Base-by-base conservation (phyloP, 768 basidiomycete genomes). In the Lactarius akahatsu region DNA sequence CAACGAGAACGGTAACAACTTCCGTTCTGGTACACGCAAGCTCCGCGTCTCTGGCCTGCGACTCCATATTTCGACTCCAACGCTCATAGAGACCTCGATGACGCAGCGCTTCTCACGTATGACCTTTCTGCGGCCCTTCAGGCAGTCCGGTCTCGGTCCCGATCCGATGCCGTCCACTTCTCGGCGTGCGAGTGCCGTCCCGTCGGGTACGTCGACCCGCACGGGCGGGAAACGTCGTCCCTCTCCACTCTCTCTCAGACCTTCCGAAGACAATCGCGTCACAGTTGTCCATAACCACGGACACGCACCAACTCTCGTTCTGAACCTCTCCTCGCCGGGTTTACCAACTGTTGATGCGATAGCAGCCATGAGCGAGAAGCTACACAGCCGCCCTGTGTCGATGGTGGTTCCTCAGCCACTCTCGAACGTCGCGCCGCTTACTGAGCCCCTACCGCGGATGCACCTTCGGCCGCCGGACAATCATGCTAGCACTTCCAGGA, bases 251-350 rank as follows among this genome's bases (percentile, higher is more conserved):
- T 11, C 1, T 10, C 2, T 56, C 43, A 30, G 4, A 23, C 58
- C 32, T 34, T 59, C 62, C 36, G 3, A n/a, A 32, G 41, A 30
- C 9, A 62, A 23, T 30, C 60, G 20, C 41, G 65, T 71, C 18
- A 66, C 68, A 2, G 60, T 67, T 26, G 18, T 58, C n/a, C 57
- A 11, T 20, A 15, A 30, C 38, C 47, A 18, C 43, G 56, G 55
- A 41, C 65, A 52, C 36, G 65, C 65, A 20, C 68, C 70, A 11
- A 70, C 70, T 10, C 70, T 71, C n/a, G 55, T 66, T 18, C 43
- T 71, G 13, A 59, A 57, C 34, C 59, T 69, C 50, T 62, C 70
- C 18, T 30, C 62, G 16, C 30, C 38, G 34, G 13, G 23, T 26
- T 38, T 69, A n/a, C 57, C 59, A 2, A 57, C 23, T n/a, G 52